phyloP scores from a whole-genome alignment of 1,284 basidiomycete genomes.

The Erythrobasidium hasegawianum region DNA sequence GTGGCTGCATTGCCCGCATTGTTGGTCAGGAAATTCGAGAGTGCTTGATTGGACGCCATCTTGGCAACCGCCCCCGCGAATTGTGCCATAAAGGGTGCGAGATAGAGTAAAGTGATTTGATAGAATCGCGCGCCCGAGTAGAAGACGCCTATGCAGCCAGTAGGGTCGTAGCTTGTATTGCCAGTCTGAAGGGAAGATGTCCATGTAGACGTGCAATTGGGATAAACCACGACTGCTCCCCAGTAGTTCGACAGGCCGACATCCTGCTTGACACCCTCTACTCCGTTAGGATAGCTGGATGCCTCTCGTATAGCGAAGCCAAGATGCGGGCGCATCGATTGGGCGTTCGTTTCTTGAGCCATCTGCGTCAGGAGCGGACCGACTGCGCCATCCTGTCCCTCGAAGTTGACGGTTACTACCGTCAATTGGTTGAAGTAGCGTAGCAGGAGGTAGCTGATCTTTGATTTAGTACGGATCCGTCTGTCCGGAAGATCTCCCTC shows the following conservation, averaged over 20 bases:
- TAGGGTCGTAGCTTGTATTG: constrained; percentile 47
- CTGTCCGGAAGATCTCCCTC: neutral
- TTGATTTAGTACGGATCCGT: no score
- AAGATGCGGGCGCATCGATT: constrained; percentile 41
- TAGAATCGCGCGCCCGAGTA: constrained; percentile 47
- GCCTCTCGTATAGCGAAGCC: constrained; percentile 43
- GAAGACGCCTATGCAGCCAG: constrained; percentile 45
- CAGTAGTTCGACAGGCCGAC: constrained; percentile 41
- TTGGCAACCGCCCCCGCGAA: constrained; percentile 13
- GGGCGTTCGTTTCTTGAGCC: constrained; percentile 31
- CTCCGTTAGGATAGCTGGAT: constrained; percentile 44
- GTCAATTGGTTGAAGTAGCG: constrained; percentile 41
- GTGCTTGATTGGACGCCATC: constrained; percentile 20
- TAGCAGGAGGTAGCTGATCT: constrained; percentile 42
- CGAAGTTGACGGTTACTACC: constrained; percentile 45
- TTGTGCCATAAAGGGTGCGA: constrained; percentile 41
- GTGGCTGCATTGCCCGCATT: constrained; percentile 35
- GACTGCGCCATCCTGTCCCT: constrained; percentile 30
- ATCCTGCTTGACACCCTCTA: constrained; percentile 41
- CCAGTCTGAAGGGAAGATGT: constrained; percentile 41
- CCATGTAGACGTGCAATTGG: constrained; percentile 43
- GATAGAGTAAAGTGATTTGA: constrained; percentile 46
- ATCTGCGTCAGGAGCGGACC: constrained; percentile 23
- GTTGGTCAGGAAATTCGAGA: constrained; percentile 7
- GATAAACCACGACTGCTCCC: constrained; percentile 39